Percentiles rank a stretch among this genome's conserved stretches.
Conservation (phyloP, 1,284 basidiomycete species). For the Paramarasmius palmivorus region DNA sequence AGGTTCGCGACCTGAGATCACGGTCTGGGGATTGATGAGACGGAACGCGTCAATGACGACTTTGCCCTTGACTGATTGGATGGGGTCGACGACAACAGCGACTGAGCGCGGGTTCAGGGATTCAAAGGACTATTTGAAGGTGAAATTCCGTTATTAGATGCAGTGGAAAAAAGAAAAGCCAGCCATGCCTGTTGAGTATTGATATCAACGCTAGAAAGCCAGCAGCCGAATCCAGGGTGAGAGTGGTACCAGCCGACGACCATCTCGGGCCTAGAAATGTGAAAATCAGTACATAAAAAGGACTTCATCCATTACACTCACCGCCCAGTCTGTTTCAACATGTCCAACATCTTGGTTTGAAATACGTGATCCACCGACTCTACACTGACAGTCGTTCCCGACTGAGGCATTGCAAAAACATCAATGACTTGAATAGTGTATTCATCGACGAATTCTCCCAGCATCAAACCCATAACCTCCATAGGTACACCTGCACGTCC, state of each 20-base stretch:
- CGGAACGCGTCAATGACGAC: slow-evolving; percentile 99
- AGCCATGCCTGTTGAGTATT: slow-evolving; percentile 91
- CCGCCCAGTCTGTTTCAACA: slow-evolving; percentile 99
- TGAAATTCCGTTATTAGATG: slow-evolving; percentile 13
- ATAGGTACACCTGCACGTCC: slow-evolving; percentile 98
- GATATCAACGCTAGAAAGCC: slow-evolving; percentile 98
- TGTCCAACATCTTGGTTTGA: slow-evolving; percentile 98
- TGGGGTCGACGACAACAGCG: slow-evolving; percentile 97
- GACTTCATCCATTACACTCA: slow-evolving; percentile 38
- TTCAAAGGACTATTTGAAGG: slow-evolving; percentile 99
- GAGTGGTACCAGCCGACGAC: slow-evolving; percentile 99
- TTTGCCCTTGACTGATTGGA: slow-evolving; percentile 98
- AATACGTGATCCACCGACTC: slow-evolving; percentile 99
- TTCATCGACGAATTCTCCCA: slow-evolving; percentile 98
- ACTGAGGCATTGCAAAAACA: slow-evolving; percentile 99
- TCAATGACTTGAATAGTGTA: slow-evolving; percentile 98
- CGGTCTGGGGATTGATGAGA: slow-evolving; percentile 85
- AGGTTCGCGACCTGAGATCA: slow-evolving; percentile 90
- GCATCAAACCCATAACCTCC: slow-evolving; percentile 99
- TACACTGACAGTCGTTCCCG: slow-evolving; percentile 97
- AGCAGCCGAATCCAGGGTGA: slow-evolving; percentile 99
- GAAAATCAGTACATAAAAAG: neutral
- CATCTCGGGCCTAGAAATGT: slow-evolving; percentile 81
- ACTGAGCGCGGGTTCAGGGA: slow-evolving; percentile 94
- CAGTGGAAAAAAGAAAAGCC: slow-evolving; percentile 8